Base-by-base conservation (phyloP, 1,284 basidiomycete genomes). In the Mycena citricolor region DNA sequence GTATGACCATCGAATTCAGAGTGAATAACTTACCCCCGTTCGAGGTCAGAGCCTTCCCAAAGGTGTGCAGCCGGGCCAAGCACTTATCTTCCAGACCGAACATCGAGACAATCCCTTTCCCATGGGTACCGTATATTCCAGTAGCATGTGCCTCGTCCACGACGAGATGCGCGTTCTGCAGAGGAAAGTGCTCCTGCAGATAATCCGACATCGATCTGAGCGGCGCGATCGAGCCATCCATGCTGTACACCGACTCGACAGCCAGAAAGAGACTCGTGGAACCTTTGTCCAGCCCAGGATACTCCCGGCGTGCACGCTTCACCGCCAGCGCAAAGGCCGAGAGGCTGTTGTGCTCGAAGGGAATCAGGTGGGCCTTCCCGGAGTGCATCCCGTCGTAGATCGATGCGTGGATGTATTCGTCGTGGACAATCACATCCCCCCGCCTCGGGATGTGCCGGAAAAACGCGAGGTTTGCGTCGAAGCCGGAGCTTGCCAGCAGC, bases 111-210 rank as follows among this genome's bases (percentile, higher is more conserved):
- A 83, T 59, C 0, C 91, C 91, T 20, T 79, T 69, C 0, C 90
- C 90, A 45, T 84, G 79, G 0, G 89, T 74, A 0, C 92, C 93
- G 56, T 85, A 86, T 10, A 87, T 64, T 0, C 84, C 84, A 0
- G 90, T 94, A 5, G 88, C 77, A 61, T 97, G 92, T 1, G 90
- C 91, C 62, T 97, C 94, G 56, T 94, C 91, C 0, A 93, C 84
- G 11, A 93, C 61, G 16, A 90, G 57, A 57, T 87, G 74, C 6
- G 70, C 77, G 53, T 88, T 86, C 2, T 74, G 73, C 4, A 55
- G 42, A 0, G 83, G 82, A 23, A 90, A 71, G 17, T 78, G 52
- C 21, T 71, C 64, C 28, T 86, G 81, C 26, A 87, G 57, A 5
- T 75, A 56, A 10, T 75, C 71, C 11, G 82, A 73, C 42, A 97